These are phyloP conservation scores for Teratosphaeria epicoccoides DNA, from an alignment of 2,329 filamentous ascomycete species.

Conservation along the genomic window DNA sequence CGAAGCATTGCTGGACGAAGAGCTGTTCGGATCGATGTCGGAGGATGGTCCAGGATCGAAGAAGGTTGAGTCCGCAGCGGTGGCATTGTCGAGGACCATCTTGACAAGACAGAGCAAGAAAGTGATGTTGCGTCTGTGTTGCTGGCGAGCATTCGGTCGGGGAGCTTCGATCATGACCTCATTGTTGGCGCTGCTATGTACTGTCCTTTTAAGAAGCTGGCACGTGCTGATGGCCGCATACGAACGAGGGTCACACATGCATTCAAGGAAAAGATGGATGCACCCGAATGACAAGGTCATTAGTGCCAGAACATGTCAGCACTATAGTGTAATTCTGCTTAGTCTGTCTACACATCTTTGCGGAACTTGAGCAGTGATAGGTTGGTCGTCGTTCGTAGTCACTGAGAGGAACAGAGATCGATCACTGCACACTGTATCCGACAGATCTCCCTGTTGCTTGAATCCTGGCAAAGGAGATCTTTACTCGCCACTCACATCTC, in stretches of 20 bases:
- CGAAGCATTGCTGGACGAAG: conserved; percentile 22
- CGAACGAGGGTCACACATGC: no score
- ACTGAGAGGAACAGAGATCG: no score
- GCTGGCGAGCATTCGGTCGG: not conserved
- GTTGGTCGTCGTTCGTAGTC: no score
- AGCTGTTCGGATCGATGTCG: conserved; percentile 30
- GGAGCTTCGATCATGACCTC: not conserved
- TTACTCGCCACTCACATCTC: conserved; percentile 12
- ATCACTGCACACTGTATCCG: no score
- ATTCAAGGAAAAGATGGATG: no score
- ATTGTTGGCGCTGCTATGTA: not conserved
- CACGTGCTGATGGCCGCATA: no score
- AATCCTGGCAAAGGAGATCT: not conserved
- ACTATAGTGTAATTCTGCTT: no score
- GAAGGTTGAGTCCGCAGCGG: conserved; percentile 22
- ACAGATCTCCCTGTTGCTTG: not conserved
- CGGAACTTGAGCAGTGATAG: no score
- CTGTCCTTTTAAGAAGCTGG: no score
- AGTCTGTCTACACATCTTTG: no score
- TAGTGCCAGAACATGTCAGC: no score
- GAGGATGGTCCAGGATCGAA: conserved; percentile 19
- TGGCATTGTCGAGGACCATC: conserved; percentile 34
- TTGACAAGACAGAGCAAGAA: conserved; percentile 2
- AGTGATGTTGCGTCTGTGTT: not conserved
- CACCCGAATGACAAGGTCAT: no score